Base-by-base conservation (phyloP, 2,329 filamentous ascomycete species). In the Venturia asperata region DNA sequence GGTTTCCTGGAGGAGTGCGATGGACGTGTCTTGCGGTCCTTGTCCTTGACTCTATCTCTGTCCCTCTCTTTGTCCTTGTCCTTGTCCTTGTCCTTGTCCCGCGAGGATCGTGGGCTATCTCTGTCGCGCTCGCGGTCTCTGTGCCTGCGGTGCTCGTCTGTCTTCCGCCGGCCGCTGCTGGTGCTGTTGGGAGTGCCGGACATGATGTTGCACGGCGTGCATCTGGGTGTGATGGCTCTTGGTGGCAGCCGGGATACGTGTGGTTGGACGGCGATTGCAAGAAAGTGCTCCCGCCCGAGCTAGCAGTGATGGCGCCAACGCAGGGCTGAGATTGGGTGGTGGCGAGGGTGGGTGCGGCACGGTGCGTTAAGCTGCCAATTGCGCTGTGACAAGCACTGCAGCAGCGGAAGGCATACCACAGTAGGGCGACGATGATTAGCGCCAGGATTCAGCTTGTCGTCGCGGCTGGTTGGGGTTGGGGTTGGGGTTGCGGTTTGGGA, bases 31-130 rank as follows among this genome's bases (percentile, higher is more conserved):
- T 63, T 61, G 24, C 42, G 42, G 13, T 65, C 43, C 63, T 49
- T 67, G 56, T 63, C 65, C 58, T 61, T 66, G 39, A 61, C 61
- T 27, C 47, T 52, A 15, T 52, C 47, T 52, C 21, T 52, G 21
- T 52, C 47, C 41, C 56, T 34, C 17, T 58, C 34, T 42, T 37
- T 63, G n/a, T 72, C 71, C 58, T 66, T 67, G n/a, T 70, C 69
- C 63, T 70, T 70, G 66, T 74, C 69, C 63, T 70, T 70, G 66
- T 74, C 72, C 30, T 67, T 66, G 64, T 74, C 71, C 68, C 70
- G 71, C 70, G 49, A 42, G 42, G 41, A 42, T 30, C 49, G 34
- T 39, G 52, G 24, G 24, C 41, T 49, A n/a, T 55, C 62, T 34
- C 63, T 30, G n/a, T 58, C 63, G 13, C 47, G 21, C 7, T 47